Evolutionary conservation across 176 grass and related monocot genomes (phyloP).

Genomic region (Lolium multiflorum): DNA sequence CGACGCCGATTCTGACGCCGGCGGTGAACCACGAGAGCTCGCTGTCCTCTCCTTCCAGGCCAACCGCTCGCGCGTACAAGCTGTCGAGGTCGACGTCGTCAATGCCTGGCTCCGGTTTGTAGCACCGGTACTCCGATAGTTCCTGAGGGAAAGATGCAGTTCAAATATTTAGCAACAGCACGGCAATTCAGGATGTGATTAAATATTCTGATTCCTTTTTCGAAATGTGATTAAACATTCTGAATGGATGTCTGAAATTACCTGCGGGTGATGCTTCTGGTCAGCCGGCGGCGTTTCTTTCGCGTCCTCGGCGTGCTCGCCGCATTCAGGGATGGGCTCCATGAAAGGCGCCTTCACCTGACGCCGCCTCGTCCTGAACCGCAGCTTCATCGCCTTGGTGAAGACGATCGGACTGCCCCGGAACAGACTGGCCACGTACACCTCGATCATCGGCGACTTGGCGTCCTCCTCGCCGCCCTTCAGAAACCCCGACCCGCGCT

Average conservation of each 20-base stretch:
- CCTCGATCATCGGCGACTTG: slow-evolving; percentile 52
- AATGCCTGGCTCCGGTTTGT: slow-evolving; percentile 49
- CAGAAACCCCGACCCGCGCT: slow-evolving; percentile 41
- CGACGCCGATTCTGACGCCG: slow-evolving; percentile 78
- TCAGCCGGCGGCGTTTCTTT: slow-evolving; percentile 16
- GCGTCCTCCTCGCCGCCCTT: slow-evolving; percentile 20
- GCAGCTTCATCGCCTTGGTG: slow-evolving; percentile 65
- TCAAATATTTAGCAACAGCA: not conserved
- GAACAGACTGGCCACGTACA: slow-evolving; percentile 74
- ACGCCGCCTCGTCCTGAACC: slow-evolving; percentile 32
- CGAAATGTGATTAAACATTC: not conserved
- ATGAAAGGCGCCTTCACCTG: slow-evolving; percentile 42
- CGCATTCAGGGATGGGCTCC: slow-evolving; percentile 68
- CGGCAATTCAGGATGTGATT: not conserved
- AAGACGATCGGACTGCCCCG: slow-evolving; percentile 69
- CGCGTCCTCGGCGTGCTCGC: slow-evolving; percentile 40
- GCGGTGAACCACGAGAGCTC: slow-evolving; percentile 87
- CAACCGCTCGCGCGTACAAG: slow-evolving; percentile 35
- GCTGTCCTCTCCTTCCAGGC: slow-evolving; percentile 42
- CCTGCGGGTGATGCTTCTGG: slow-evolving; percentile 21
- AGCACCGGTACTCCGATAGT: slow-evolving; percentile 58
- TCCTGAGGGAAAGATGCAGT: slow-evolving; percentile 26
- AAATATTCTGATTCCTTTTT: too few species aligned
- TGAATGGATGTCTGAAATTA: slow-evolving; percentile 18
- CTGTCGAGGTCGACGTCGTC: slow-evolving; percentile 40